phyloP scores from a whole-genome alignment of 257 asterid genomes.

The Nicotiana sylvestris region DNA sequence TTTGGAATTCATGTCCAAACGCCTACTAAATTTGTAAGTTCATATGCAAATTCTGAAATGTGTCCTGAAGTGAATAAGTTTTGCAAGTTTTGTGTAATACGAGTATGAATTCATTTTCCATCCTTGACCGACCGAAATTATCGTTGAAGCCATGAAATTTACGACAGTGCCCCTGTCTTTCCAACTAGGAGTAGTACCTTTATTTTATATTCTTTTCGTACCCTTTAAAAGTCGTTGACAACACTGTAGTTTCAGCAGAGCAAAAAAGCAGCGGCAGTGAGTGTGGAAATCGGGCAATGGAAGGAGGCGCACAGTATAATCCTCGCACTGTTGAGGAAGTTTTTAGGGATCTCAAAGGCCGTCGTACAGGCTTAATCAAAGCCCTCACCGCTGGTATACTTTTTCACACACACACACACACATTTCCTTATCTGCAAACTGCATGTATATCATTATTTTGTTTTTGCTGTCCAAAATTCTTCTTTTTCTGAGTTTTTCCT shows the following conservation, averaged over 20 bases:
- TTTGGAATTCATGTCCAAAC: too few relatives aligned
- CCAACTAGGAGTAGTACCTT: neutral
- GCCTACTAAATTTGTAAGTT: too few relatives aligned
- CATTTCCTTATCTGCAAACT: neutral
- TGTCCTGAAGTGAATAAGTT: too few relatives aligned
- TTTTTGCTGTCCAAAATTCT: neutral
- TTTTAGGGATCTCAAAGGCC: slow-evolving; percentile 21
- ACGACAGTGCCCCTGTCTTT: neutral
- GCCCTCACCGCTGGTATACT: slow-evolving; percentile 28
- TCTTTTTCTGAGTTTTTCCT: neutral
- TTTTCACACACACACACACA: neutral
- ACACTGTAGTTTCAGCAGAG: neutral
- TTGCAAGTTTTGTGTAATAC: too few relatives aligned
- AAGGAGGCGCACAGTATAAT: slow-evolving; percentile 23
- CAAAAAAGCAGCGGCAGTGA: neutral
- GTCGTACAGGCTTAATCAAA: slow-evolving; percentile 26
- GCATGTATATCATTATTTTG: neutral
- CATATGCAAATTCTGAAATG: too few relatives aligned
- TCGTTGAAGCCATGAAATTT: neutral
- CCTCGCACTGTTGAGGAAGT: slow-evolving; percentile 30
- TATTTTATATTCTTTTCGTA: neutral
- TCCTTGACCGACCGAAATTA: neutral
- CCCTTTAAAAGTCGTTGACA: neutral
- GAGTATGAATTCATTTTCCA: too few relatives aligned
- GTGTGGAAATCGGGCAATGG: slow-evolving; percentile 9